Percentiles rank a stretch among this genome's conserved stretches.
Conservation (phyloP, 139 green algal genomes). For the Gonium pectorale region DNA sequence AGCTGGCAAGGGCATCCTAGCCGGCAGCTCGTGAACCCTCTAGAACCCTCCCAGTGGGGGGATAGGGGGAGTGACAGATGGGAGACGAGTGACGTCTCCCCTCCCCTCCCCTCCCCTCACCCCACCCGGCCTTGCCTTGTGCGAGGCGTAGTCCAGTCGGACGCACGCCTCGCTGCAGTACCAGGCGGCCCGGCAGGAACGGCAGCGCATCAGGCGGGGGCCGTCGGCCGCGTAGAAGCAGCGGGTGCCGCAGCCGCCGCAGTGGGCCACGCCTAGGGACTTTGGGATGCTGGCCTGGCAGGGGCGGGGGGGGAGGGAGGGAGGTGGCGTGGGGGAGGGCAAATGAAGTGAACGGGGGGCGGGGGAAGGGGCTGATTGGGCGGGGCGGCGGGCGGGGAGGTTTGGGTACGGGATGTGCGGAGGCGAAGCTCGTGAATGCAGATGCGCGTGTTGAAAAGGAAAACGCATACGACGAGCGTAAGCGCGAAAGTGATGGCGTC, state of each 20-base stretch:
- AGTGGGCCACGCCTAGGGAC: conserved; percentile 28
- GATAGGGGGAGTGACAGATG: too few species aligned
- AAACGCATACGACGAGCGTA: too few species aligned
- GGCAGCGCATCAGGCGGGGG: conserved; percentile 18
- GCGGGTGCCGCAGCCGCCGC: conserved; percentile 19
- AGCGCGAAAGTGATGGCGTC: too few species aligned
- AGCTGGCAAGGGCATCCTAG: too few species aligned
- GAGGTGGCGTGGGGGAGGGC: background rate
- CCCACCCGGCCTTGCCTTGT: conserved; percentile 7
- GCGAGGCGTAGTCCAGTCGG: conserved; percentile 19
- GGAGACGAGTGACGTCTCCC: too few species aligned
- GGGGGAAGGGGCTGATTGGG: too few species aligned
- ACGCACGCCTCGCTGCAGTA: conserved; percentile 30
- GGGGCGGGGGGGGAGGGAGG: background rate
- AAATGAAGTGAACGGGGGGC: background rate
- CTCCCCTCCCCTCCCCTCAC: background rate
- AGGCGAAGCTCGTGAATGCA: too few species aligned
- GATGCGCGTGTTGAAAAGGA: too few species aligned
- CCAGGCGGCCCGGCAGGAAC: conserved; percentile 25
- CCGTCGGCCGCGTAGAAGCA: conserved; percentile 43
- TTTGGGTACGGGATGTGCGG: too few species aligned
- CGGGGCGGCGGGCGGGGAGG: too few species aligned
- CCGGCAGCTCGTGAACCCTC: too few species aligned
- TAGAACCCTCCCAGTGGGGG: too few species aligned
- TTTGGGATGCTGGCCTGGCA: conserved; percentile 26